Base-by-base conservation (phyloP, 2,329 filamentous ascomycete genomes). In the Fusarium concolor region DNA sequence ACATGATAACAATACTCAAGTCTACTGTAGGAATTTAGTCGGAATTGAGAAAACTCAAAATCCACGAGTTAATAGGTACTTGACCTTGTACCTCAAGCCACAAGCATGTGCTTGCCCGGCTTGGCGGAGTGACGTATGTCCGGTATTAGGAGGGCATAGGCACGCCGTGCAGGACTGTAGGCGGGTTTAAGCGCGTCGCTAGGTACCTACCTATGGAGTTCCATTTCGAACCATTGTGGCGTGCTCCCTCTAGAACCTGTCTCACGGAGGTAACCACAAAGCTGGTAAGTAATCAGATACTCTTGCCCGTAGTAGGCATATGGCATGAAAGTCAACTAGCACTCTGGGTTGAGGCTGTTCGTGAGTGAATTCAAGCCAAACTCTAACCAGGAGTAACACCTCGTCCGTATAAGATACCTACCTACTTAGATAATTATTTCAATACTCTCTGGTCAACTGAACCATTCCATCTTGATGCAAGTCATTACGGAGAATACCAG, bases 111-210 rank as follows among this genome's bases (percentile, higher is more conserved):
- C 60, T 45, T 57, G 50, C 28, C 35, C 11, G n/a, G 46, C 41
- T 47, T 53, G 50, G 35, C 46, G 44, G 59, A 33, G 26, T 64
- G 61, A 64, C 59, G 61, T 64, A 64, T 54, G 18, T 33, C 20
- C 15, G 18, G 15, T 26, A 24, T 31, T 11, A 20, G 22, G 45
- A 28, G 33, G 24, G 31, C 31, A 17, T 20, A 35, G 38, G 26
- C 33, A 64, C 44, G 44, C 35, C 8, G 26, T 26, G 26, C 26
- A 26, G 26, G 26, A 26, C 26, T 26, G 26, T 26, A 8, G 26
- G 26, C 26, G 26, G 26, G 26, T 26, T 26, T 26, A 26, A 31
- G 29, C 29, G 51, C 33, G 39, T 33, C 45, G 59, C 59, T 64
- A 58, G 59, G 29, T 31, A 15, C 35, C 31, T n/a, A n/a, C n/a